Evolutionary conservation across 2,329 filamentous ascomycete species (phyloP).

Genomic region (Leptographium wingfieldii): DNA sequence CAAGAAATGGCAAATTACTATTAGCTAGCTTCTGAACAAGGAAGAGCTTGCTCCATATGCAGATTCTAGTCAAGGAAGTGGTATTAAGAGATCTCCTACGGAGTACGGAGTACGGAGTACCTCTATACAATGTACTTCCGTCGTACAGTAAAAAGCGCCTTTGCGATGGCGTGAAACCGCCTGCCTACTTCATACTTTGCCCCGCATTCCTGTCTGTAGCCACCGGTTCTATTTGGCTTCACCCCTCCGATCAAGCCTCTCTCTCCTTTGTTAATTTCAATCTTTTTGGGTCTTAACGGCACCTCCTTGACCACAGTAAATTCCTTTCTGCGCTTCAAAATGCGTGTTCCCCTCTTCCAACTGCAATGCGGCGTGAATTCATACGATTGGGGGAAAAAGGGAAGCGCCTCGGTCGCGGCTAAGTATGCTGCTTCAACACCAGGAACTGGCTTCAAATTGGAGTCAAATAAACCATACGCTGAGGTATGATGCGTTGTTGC

Average conservation of each 20-base stretch:
- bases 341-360: conserved; percentile 74
- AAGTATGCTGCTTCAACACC: conserved; percentile 80
- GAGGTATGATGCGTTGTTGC: conserved; percentile 47
- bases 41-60: too few relatives aligned
- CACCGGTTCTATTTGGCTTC: not conserved
- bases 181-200: not conserved
- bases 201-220: not conserved
- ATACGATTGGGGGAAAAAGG: conserved; percentile 98
- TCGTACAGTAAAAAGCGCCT: not conserved
- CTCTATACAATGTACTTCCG: not conserved
- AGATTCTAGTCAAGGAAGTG: too few relatives aligned
- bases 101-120: not conserved
- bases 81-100: too few relatives aligned
- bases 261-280: not conserved
- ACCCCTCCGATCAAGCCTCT: not conserved
- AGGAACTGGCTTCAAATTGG: conserved; percentile 58
- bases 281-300: not conserved
- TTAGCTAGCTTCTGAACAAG: too few relatives aligned
- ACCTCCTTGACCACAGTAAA: not conserved
- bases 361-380: conserved; percentile 91
- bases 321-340: conserved; percentile 9
- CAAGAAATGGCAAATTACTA: too few relatives aligned
- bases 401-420: conserved; percentile 74
- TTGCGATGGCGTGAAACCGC: not conserved
- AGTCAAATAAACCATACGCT: conserved; percentile 84